Evolutionary conservation across 2,329 filamentous ascomycete genomes (phyloP), one percentile per base, ranked within the genome.

Genomic region (Trichoderma pleuroti): DNA sequence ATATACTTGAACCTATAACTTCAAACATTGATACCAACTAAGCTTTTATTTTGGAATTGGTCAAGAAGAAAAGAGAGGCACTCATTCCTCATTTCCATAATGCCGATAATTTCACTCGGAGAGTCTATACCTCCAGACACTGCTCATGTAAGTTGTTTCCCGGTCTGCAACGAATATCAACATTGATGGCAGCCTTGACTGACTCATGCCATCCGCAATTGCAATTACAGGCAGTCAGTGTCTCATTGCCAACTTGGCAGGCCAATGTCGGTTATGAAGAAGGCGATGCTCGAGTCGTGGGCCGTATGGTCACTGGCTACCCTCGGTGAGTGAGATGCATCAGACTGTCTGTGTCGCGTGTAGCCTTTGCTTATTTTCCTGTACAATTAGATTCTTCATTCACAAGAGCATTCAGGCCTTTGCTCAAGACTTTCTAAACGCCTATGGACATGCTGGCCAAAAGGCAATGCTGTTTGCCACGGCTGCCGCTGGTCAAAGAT

Each of bases 241-340:
- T 98, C 54, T 98, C 96, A 18, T 84, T 99, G 30, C 96, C 96
- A 49, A 97, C 94, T 82, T 99, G 96, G 96, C 87, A 86, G 74
- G 86, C 94, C 74, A 98, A 97, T 77, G 86, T 99, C 49, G 95
- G 90, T 52, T 99, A 99, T 78, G 96, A 99, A 80, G 94, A 99
- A 81, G 95, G 94, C 64, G 87, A 97, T 78, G 84, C 90, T 70
- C 96, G 93, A 91, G 93, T 99, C n/a, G 74, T 96, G 21, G 87
- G 86, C 73, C 91, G 90, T 78, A 92, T 99, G 94, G 86, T 88
- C 74, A 97, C 92, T 57, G 96, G 96, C 42, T 99, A 99, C 81
- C 96, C 96, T 72, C 88, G 92, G 91, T 93, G 81, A 70, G 70
- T 70, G 28, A 49, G 18, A 74, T 30, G 64, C n/a, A 56, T 56